These are phyloP conservation scores for Penicillium bialowiezense DNA, from an alignment of 495 filamentous ascomycete genomes.

Conservation along the genomic window DNA sequence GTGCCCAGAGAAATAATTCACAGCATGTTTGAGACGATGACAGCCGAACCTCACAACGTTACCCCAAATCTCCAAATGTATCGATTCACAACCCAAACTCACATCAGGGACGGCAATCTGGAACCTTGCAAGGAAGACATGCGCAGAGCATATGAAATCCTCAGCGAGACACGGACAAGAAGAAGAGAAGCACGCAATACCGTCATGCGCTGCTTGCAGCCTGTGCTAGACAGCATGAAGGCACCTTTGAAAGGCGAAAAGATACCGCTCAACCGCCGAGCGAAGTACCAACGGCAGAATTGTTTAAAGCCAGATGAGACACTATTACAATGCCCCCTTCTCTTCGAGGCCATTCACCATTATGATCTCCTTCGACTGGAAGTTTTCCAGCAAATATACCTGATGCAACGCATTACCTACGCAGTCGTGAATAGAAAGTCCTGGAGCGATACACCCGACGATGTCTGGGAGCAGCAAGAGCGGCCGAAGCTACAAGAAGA, in stretches of 20 bases:
- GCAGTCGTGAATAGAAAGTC: background rate
- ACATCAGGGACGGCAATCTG: constrained; percentile 14
- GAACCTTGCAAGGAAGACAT: constrained; percentile 24
- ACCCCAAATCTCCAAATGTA: constrained; percentile 53
- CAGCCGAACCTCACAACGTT: constrained; percentile 53
- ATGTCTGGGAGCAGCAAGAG: constrained; percentile 27
- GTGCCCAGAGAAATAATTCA: constrained; percentile 42
- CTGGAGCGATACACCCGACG: constrained; percentile 20
- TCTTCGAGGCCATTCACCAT: constrained; percentile 34
- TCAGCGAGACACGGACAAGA: constrained; percentile 26
- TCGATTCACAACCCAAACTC: constrained; percentile 44
- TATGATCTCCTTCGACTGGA: constrained; percentile 37
- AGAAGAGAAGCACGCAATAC: constrained; percentile 22
- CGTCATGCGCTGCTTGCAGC: constrained; percentile 25
- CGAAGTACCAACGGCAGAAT: background rate
- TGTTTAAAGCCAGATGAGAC: constrained; percentile 1
- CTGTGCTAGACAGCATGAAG: constrained; percentile 8
- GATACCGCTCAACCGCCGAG: background rate
- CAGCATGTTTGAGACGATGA: constrained; percentile 55
- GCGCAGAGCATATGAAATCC: constrained; percentile 29
- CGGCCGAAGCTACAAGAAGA: constrained; percentile 46
- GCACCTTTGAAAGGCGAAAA: background rate
- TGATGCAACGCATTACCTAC: constrained; percentile 12
- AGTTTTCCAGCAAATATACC: constrained; percentile 30
- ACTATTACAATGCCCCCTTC: constrained; percentile 21